Conservation (phyloP, 2,329 filamentous ascomycete species). For the Beauveria brongniartii region DNA sequence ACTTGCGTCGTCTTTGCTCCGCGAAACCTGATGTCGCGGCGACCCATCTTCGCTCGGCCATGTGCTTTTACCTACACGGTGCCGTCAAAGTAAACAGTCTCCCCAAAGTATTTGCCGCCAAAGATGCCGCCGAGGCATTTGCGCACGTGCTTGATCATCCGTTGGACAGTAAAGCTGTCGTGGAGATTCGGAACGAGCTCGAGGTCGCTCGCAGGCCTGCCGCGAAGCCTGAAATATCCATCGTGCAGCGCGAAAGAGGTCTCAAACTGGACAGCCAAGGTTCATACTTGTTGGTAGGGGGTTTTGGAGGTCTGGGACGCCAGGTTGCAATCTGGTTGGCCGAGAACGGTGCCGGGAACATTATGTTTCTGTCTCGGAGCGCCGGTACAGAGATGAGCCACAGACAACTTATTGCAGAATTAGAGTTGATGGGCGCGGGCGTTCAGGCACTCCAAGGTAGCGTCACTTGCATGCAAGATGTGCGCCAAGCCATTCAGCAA, state of each 20-base stretch:
- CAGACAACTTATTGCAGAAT: not conserved
- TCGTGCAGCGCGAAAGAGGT: not conserved
- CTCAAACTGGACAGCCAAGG: not conserved
- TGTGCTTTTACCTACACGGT: not conserved
- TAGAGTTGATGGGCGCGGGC: not conserved
- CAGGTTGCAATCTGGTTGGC: conserved; percentile 39
- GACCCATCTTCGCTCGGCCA: not conserved
- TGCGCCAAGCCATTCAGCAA: not conserved
- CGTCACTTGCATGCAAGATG: not conserved
- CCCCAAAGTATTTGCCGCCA: not conserved
- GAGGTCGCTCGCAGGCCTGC: not conserved
- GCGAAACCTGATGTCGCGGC: not conserved
- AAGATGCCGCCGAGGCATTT: not conserved
- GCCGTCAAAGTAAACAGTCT: not conserved
- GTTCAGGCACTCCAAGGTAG: not conserved
- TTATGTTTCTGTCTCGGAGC: conserved; percentile 29
- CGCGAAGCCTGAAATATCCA: not conserved
- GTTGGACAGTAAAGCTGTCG: not conserved
- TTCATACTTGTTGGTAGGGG: conserved; percentile 38
- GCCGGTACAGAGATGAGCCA: not conserved
- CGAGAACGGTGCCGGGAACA: conserved; percentile 32
- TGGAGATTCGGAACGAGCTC: not conserved
- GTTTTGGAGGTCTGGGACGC: conserved; percentile 38
- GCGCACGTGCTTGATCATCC: not conserved
- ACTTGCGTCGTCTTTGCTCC: not conserved